Conservation (phyloP, 257 asterid genomes). For the Asclepias syriaca region DNA sequence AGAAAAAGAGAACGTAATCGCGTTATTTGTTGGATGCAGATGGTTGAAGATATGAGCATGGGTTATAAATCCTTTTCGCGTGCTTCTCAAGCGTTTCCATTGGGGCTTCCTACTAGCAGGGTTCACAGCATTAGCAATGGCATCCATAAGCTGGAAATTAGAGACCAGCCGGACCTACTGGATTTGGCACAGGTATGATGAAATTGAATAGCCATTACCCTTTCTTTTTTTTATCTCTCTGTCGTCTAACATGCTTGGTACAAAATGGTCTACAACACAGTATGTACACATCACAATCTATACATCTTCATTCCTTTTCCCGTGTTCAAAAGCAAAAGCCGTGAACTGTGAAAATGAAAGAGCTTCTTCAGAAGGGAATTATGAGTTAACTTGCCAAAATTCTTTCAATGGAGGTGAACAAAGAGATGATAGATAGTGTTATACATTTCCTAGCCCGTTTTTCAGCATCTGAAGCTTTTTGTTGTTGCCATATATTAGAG, state of each 20-base stretch:
- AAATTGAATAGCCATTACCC: neutral
- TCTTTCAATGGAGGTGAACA: conserved; percentile 32
- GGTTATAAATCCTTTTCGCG: conserved; percentile 39
- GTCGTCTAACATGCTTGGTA: conserved; percentile 15
- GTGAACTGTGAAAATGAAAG: conserved; percentile 40
- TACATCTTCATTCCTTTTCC: conserved; percentile 84
- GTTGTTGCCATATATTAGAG: neutral
- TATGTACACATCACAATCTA: conserved; percentile 73
- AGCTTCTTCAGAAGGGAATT: conserved; percentile 40
- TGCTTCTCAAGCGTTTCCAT: conserved; percentile 54
- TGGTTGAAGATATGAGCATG: conserved; percentile 58
- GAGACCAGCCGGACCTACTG: conserved; percentile 80
- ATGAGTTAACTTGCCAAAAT: conserved; percentile 63
- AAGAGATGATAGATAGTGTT: conserved; percentile 23
- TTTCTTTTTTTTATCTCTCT: neutral
- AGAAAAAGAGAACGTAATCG: too few relatives aligned
- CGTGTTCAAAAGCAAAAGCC: conserved; percentile 64
- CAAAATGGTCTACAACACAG: conserved; percentile 60
- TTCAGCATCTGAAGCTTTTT: neutral
- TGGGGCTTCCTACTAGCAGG: conserved; percentile 78
- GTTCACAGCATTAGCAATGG: conserved; percentile 59
- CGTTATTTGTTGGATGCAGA: conserved; percentile 34
- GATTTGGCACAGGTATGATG: conserved; percentile 92
- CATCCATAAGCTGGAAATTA: conserved; percentile 77
- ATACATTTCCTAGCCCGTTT: conserved; percentile 1